These are phyloP conservation scores for Escovopsis sp. DNA, from an alignment of 2,329 filamentous ascomycete genomes.

Conservation along the genomic window DNA sequence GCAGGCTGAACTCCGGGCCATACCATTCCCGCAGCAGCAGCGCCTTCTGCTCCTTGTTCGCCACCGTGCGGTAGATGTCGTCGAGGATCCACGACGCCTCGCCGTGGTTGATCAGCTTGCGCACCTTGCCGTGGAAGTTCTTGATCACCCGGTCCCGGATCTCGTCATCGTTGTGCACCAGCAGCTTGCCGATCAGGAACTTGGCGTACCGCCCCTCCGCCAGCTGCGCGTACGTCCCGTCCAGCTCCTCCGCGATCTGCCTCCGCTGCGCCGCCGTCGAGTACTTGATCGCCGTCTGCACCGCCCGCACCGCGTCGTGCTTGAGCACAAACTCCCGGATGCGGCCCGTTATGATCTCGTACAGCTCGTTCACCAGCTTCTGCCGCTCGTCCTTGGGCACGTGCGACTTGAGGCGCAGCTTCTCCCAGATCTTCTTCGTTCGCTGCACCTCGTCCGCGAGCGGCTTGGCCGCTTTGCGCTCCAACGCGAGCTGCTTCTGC, in stretches of 20 bases:
- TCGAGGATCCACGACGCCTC: slow-evolving; percentile 97
- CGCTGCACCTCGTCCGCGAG: slow-evolving; percentile 78
- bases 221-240: slow-evolving; percentile 68
- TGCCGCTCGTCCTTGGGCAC: slow-evolving; percentile 81
- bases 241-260: slow-evolving; percentile 73
- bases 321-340: slow-evolving; percentile 96
- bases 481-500: slow-evolving; percentile 74
- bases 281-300: slow-evolving; percentile 96
- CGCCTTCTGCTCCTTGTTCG: slow-evolving; percentile 73
- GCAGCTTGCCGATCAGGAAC: slow-evolving; percentile 87
- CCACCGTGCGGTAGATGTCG: slow-evolving; percentile 83
- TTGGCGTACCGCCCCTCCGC: slow-evolving; percentile 96
- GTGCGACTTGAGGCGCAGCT: slow-evolving; percentile 80
- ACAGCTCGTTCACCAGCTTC: slow-evolving; percentile 75
- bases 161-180: slow-evolving; percentile 80
- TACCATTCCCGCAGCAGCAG: slow-evolving; percentile 88
- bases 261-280: slow-evolving; percentile 70
- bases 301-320: slow-evolving; percentile 90
- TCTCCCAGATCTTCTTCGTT: slow-evolving; percentile 95
- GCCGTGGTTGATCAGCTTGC: slow-evolving; percentile 85
- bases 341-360: slow-evolving; percentile 75
- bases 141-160: slow-evolving; percentile 79
- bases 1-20: slow-evolving; percentile 78
- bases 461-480: slow-evolving; percentile 85
- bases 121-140: slow-evolving; percentile 89